Conservation (phyloP, 345 rosid genomes). For the Sisymbrium altissimum region DNA sequence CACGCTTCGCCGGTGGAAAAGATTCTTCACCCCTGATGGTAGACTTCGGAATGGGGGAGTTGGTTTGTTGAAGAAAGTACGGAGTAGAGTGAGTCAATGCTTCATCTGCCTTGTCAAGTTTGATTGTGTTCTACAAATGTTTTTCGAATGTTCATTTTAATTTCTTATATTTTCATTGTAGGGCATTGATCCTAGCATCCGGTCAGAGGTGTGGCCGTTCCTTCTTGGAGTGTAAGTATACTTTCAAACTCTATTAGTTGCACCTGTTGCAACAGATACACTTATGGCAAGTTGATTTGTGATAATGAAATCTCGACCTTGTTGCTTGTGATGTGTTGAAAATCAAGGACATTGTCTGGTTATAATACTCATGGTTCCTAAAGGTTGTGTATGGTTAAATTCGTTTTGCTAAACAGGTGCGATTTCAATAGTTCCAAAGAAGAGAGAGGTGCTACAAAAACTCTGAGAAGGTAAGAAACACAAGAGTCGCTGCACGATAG, state of each 20-base stretch:
- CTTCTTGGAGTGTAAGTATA: constrained; percentile 95
- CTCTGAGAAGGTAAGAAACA: constrained; percentile 58
- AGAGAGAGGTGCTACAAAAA: constrained; percentile 64
- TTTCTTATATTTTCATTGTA: constrained; percentile 31
- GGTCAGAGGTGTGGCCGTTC: constrained; percentile 94
- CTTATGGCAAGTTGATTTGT: not conserved
- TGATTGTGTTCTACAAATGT: not conserved
- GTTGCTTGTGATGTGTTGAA: not conserved
- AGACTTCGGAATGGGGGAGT: constrained; percentile 73
- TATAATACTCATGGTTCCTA: not conserved
- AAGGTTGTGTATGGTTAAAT: not conserved
- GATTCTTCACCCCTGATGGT: constrained; percentile 66
- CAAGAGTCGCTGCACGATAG: not conserved
- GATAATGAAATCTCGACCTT: not conserved
- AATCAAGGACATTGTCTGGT: not conserved
- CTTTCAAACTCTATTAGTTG: not conserved
- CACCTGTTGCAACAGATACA: not conserved
- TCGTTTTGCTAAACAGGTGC: constrained; percentile 45
- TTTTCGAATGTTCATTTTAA: constrained; percentile 11
- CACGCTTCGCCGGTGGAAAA: constrained; percentile 70
- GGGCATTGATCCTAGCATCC: constrained; percentile 91
- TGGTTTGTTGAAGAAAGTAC: constrained; percentile 80
- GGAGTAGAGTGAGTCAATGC: constrained; percentile 73
- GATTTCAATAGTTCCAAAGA: constrained; percentile 75
- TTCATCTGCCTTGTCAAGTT: constrained; percentile 4